Percentiles rank a stretch among this genome's conserved stretches.
Evolutionary conservation across 1,284 basidiomycete genomes (phyloP).

Genomic region (Porogramme epimiltina): DNA sequence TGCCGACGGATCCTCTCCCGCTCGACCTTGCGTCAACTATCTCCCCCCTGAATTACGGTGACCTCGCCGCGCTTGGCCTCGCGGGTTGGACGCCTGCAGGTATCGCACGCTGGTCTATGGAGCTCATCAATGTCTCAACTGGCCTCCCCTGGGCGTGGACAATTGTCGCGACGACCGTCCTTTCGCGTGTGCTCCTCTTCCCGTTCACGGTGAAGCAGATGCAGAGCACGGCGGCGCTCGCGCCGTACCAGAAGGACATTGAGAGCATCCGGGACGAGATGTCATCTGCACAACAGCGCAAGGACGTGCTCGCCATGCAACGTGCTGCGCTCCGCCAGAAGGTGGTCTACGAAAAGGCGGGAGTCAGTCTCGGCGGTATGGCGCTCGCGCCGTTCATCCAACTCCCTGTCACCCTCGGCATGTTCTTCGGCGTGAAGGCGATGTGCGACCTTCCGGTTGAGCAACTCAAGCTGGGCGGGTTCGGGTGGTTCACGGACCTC

Average conservation of each 20-base stretch:
- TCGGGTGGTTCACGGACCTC: slow-evolving; percentile 78
- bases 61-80: slow-evolving; percentile 79
- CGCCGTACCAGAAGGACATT: slow-evolving; percentile 64
- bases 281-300: slow-evolving; percentile 34
- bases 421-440: slow-evolving; percentile 84
- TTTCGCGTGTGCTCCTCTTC: slow-evolving; percentile 70
- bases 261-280: slow-evolving; percentile 54
- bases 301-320: slow-evolving; percentile 60
- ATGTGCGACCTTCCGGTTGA: slow-evolving; percentile 74
- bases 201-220: slow-evolving; percentile 71
- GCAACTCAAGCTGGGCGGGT: slow-evolving; percentile 79
- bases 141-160: slow-evolving; percentile 88
- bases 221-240: slow-evolving; percentile 73
- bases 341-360: slow-evolving; percentile 69
- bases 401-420: slow-evolving; percentile 78
- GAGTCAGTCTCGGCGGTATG: slow-evolving; percentile 64
- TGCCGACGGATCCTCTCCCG: slow-evolving; percentile 6
- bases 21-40: slow-evolving; percentile 12
- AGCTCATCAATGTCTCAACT: slow-evolving; percentile 72
- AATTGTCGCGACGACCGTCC: slow-evolving; percentile 72
- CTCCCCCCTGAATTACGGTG: slow-evolving; percentile 69
- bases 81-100: slow-evolving; percentile 55
- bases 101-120: slow-evolving; percentile 52
- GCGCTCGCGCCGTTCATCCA: slow-evolving; percentile 70
- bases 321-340: slow-evolving; percentile 57